Evolutionary conservation across 495 filamentous ascomycete species (phyloP).

Genomic region (Penicillium chermesinum): DNA sequence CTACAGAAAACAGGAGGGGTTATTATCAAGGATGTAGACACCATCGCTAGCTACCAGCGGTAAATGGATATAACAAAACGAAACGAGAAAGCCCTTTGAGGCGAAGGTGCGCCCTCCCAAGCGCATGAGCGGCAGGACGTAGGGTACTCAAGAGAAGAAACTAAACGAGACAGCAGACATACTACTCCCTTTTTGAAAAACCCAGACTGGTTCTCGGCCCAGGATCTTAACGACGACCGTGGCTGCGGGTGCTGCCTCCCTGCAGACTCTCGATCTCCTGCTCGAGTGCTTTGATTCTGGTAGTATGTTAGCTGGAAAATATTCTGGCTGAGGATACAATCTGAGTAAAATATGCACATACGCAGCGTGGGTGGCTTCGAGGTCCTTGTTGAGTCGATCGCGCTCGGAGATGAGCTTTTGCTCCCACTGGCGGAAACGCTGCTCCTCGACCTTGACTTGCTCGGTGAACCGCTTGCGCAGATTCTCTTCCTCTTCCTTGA

Average conservation of each 20-base stretch:
- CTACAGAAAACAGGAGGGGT: slow-evolving; percentile 42
- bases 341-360: slow-evolving; percentile 35
- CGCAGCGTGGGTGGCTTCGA: slow-evolving; percentile 94
- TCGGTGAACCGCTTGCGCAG: slow-evolving; percentile 98
- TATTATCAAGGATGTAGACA: slow-evolving; percentile 49
- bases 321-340: not conserved
- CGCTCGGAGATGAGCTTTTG: slow-evolving; percentile 98
- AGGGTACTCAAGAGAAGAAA: slow-evolving; percentile 39
- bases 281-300: slow-evolving; percentile 90
- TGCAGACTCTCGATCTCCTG: slow-evolving; percentile 89
- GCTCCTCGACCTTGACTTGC: slow-evolving; percentile 99
- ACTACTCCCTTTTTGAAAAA: slow-evolving; percentile 33
- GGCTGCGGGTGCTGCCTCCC: slow-evolving; percentile 85
- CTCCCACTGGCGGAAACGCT: slow-evolving; percentile 98
- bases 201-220: slow-evolving; percentile 18
- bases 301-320: slow-evolving; percentile 26
- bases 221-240: slow-evolving; percentile 78
- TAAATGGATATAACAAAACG: slow-evolving; percentile 37
- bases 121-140: slow-evolving; percentile 25
- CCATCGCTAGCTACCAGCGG: slow-evolving; percentile 47
- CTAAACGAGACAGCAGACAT: slow-evolving; percentile 32
- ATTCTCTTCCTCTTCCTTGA: slow-evolving; percentile 99
- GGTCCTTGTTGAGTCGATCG: slow-evolving; percentile 97
- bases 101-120: slow-evolving; percentile 27
- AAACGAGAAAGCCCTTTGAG: slow-evolving; percentile 27